Evolutionary conservation across 805 yeast genomes (phyloP), one percentile per base, ranked within the genome.

Genomic region (Saturnispora halmiae): DNA sequence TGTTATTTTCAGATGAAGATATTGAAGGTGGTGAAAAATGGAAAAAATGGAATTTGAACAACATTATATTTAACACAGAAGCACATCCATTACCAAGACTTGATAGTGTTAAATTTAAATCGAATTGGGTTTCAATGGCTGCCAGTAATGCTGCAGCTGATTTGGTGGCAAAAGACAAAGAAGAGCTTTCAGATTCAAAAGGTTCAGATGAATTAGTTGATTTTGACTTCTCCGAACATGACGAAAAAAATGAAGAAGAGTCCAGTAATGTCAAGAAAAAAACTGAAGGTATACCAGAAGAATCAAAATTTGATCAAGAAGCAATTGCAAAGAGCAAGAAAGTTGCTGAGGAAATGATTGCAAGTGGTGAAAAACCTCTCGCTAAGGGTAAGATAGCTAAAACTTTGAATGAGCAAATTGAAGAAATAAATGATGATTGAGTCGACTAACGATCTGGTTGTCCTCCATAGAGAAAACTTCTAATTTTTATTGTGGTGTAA

Each of bases 11-110:
- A 48, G 82, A 77, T 44, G 51, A 51, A 27, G 46, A 44, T 15
- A 43, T 36, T 18, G 49, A 51, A 29, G 43, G 42, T 9, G 50
- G 46, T 28, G 27, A 27, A 24, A 42, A 51, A 10, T 68, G 69
- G 14, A 66, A 72, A 46, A 69, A 75, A 41, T 61, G 82, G 47
- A 86, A 88, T 24, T 64, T 87, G 50, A 74, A 73, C 35, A 63
- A 77, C 43, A 72, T 78, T 40, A 86, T 88, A 5, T 85, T 84
- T 67, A 88, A 85, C 63, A 86, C 96, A 2, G 96, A 87, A 56
- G 96, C 94, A 0, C 96, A 87, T 58, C 92, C 95, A 28, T 75
- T 87, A 61, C 96, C 96, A n/a, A 69, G 65, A 30, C 73, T 85
- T 44, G 72, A 70, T 20, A 60, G 69, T 65, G 65, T 61, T 20